phyloP scores from a whole-genome alignment of 345 rosid species.

The Corymbia maculata region DNA sequence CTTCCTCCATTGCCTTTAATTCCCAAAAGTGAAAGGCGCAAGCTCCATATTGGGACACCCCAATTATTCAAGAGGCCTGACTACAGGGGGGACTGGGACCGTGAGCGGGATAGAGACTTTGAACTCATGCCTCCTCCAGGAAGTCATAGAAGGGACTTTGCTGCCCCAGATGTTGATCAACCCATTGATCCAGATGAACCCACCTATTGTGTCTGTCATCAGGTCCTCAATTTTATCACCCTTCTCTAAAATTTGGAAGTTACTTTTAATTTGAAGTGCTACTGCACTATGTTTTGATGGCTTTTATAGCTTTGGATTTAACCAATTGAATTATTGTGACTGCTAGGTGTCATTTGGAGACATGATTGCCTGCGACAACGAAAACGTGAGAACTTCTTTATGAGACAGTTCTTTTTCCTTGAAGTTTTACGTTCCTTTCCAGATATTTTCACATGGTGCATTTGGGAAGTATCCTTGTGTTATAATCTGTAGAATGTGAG shows the following conservation, averaged over 20 bases:
- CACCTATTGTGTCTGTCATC: slow-evolving; percentile 95
- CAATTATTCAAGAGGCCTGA: slow-evolving; percentile 74
- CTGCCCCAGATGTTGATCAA: slow-evolving; percentile 58
- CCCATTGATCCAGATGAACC: slow-evolving; percentile 99
- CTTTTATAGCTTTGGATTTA: neutral
- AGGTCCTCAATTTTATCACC: slow-evolving; percentile 38
- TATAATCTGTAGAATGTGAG: neutral
- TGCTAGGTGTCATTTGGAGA: slow-evolving; percentile 92
- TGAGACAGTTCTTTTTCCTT: neutral
- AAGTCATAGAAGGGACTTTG: slow-evolving; percentile 64
- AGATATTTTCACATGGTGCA: neutral
- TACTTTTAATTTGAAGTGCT: neutral
- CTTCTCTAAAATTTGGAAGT: neutral
- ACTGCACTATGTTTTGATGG: neutral
- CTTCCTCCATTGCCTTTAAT: slow-evolving; percentile 80
- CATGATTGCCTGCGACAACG: slow-evolving; percentile 99
- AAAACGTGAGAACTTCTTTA: slow-evolving; percentile 52
- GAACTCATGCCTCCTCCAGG: slow-evolving; percentile 99
- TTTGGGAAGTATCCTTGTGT: neutral
- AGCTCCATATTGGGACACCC: slow-evolving; percentile 47
- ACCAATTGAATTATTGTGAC: neutral
- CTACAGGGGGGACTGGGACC: slow-evolving; percentile 83
- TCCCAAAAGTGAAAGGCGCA: slow-evolving; percentile 81
- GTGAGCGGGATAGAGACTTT: slow-evolving; percentile 84
- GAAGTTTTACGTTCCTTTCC: neutral